phyloP scores from a whole-genome alignment of 352 stramenopile genomes.

The Achlya hypogyna region DNA sequence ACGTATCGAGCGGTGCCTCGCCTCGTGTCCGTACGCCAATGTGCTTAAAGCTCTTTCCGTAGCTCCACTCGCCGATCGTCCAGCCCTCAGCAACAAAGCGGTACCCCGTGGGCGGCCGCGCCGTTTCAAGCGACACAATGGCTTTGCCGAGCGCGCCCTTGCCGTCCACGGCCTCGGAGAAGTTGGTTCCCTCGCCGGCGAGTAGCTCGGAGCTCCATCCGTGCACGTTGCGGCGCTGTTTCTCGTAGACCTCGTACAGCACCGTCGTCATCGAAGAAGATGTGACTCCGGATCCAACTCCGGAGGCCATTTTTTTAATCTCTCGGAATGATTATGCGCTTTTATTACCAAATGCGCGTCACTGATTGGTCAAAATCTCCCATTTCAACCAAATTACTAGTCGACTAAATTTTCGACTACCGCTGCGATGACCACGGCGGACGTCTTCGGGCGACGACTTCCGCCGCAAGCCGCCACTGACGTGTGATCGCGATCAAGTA shows the following conservation, averaged over 20 bases:
- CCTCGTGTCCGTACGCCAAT: background rate
- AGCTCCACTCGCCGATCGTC: conserved; percentile 15
- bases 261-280: background rate
- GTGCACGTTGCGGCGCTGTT: conserved; percentile 17
- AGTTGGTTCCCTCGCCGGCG: conserved; percentile 9
- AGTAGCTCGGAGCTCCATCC: conserved; percentile 15
- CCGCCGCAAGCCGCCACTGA: too few relatives aligned
- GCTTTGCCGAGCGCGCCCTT: conserved; percentile 8
- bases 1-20: conserved; percentile 12
- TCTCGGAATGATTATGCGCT: background rate
- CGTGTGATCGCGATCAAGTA: too few relatives aligned
- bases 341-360: background rate
- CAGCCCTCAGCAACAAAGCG: conserved; percentile 1
- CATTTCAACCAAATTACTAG: background rate
- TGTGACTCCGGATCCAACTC: background rate
- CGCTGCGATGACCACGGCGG: too few relatives aligned
- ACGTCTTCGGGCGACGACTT: too few relatives aligned
- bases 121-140: background rate
- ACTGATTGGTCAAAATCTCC: background rate
- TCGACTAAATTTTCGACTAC: background rate
- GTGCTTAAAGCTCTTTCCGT: conserved; percentile 17
- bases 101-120: background rate
- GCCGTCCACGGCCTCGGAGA: conserved; percentile 7
- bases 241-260: conserved; percentile 14
- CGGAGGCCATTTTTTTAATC: background rate